These are phyloP conservation scores for Claviceps sp. DNA, from an alignment of 2,329 filamentous ascomycete species.

Conservation along the genomic window DNA sequence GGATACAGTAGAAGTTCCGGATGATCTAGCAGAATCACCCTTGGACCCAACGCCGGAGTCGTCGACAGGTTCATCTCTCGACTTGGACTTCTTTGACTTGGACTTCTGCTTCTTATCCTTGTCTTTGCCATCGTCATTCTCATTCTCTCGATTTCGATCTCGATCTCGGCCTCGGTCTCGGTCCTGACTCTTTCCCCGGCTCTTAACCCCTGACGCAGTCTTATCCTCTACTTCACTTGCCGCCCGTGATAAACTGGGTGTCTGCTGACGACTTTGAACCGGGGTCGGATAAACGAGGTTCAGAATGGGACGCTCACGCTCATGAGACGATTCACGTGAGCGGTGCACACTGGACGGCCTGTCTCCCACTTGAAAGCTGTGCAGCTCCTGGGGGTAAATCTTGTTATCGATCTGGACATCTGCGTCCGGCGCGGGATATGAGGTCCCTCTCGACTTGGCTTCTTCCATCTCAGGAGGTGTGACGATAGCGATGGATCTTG, in stretches of 20 bases:
- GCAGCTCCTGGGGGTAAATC: conserved; percentile 38
- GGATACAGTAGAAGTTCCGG: conserved; percentile 3
- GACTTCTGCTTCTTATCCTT: conserved; percentile 8
- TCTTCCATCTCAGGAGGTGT: conserved; percentile 40
- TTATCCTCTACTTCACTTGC: neutral
- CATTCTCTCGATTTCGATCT: neutral
- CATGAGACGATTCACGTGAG: conserved; percentile 38
- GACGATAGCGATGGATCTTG: conserved; percentile 32
- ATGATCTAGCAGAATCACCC: conserved; percentile 26
- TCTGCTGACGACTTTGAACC: conserved; percentile 24
- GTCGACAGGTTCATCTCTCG: conserved; percentile 13
- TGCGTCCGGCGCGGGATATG: conserved; percentile 46
- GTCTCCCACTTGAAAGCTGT: conserved; percentile 19
- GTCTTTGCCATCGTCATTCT: neutral
- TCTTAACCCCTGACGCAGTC: neutral
- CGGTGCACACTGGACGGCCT: conserved; percentile 22
- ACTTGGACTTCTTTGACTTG: conserved; percentile 9
- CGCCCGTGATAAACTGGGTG: conserved; percentile 23
- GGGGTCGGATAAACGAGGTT: conserved; percentile 51
- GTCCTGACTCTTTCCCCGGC: neutral
- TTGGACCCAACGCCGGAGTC: conserved; percentile 26
- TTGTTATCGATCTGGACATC: conserved; percentile 49
- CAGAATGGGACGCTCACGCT: conserved; percentile 42
- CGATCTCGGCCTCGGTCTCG: neutral
- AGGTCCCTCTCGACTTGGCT: conserved; percentile 25